These are phyloP conservation scores for Penicillium rolfsii DNA, from an alignment of 2,329 filamentous ascomycete species.

Conservation along the genomic window DNA sequence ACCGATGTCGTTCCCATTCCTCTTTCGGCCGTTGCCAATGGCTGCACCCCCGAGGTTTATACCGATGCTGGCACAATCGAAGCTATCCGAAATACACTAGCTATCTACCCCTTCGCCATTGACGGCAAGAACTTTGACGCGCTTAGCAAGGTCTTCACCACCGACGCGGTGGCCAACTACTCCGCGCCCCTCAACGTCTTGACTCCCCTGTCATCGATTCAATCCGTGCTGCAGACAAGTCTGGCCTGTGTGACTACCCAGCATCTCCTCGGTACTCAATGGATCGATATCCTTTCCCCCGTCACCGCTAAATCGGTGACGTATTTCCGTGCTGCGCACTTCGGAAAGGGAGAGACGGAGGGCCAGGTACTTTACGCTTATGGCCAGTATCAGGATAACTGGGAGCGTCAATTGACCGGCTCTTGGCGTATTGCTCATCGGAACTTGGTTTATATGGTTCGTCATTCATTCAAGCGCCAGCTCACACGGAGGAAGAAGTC, in stretches of 20 bases:
- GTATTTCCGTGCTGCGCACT: slow-evolving; percentile 19
- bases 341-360: slow-evolving; percentile 9
- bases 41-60: slow-evolving; percentile 3
- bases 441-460: slow-evolving; percentile 15
- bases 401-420: slow-evolving; percentile 2
- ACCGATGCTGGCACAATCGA: slow-evolving; percentile 15
- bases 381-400: slow-evolving; percentile 15
- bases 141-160: slow-evolving; percentile 15
- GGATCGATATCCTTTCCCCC: slow-evolving; percentile 14
- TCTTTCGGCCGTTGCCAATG: slow-evolving; percentile 2
- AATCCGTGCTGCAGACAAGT: slow-evolving; percentile 11
- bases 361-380: slow-evolving; percentile 10
- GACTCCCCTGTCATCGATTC: slow-evolving; percentile 16
- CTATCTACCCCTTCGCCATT: slow-evolving; percentile 14
- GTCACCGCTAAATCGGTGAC: slow-evolving; percentile 14
- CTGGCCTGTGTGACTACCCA: slow-evolving; percentile 21
- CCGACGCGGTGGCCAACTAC: slow-evolving; percentile 20
- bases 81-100: slow-evolving; percentile 14
- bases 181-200: slow-evolving; percentile 23
- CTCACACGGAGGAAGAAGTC: background rate
- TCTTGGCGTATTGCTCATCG: slow-evolving; percentile 13
- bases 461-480: background rate
- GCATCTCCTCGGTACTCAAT: slow-evolving; percentile 19
- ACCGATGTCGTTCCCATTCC: slow-evolving; percentile 6
- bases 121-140: slow-evolving; percentile 15